Percentiles rank a stretch among this genome's conserved stretches.
These are phyloP conservation scores for Extremus antarcticus DNA, from an alignment of 495 filamentous ascomycete genomes.

Conservation along the genomic window DNA sequence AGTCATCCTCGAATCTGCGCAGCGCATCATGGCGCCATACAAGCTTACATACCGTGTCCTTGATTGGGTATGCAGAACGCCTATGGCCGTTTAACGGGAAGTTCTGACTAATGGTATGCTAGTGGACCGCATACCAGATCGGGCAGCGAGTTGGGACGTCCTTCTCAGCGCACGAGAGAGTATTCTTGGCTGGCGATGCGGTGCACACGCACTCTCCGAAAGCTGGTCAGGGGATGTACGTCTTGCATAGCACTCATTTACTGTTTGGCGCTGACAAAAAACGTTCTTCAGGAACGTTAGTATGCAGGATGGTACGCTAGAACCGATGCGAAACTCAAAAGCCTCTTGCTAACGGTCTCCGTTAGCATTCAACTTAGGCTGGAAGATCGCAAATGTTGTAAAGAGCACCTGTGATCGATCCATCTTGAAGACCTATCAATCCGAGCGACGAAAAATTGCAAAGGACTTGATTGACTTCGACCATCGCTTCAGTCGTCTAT, in stretches of 20 bases:
- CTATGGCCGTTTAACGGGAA: background rate
- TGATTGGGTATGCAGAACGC: conserved; percentile 38
- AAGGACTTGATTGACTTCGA: conserved; percentile 65
- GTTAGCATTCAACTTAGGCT: conserved; percentile 59
- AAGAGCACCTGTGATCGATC: conserved; percentile 45
- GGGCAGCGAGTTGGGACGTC: conserved; percentile 61
- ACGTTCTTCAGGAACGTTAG: conserved; percentile 60
- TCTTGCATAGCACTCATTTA: too few species aligned
- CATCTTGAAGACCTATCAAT: conserved; percentile 60
- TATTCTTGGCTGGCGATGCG: conserved; percentile 73
- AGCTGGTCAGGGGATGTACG: conserved; percentile 79
- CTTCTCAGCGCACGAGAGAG: conserved; percentile 53
- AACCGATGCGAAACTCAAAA: background rate
- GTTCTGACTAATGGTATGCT: background rate
- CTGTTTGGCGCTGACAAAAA: background rate
- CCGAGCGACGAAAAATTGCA: conserved; percentile 59
- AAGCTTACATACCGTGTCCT: conserved; percentile 48
- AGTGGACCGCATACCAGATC: conserved; percentile 51
- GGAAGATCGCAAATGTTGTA: conserved; percentile 69
- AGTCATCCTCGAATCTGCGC: conserved; percentile 47
- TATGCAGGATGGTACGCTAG: conserved; percentile 57
- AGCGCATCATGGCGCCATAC: conserved; percentile 51
- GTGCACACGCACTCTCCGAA: conserved; percentile 77
- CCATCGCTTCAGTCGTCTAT: conserved; percentile 35
- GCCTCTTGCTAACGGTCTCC: too few species aligned